Evolutionary conservation across 768 basidiomycete species (phyloP), one percentile per base, ranked within the genome.

Genomic region (Amanita rimosa): DNA sequence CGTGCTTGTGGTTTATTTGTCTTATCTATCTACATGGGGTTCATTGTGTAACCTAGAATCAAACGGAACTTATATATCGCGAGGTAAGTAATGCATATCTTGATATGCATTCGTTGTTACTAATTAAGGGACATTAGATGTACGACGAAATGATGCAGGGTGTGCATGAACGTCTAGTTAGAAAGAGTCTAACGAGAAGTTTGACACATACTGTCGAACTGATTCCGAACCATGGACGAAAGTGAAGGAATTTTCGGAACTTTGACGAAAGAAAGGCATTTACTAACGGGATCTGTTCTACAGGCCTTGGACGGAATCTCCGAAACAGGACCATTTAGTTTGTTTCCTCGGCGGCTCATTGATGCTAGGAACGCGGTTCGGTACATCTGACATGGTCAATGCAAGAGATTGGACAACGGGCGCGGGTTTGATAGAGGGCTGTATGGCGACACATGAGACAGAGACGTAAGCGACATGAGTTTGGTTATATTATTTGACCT

Each of bases 291-390:
- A 10, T 36, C 38, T 33, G 22, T 10, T n/a, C 16, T 27, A 11
- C 38, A 48, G 47, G 8, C 8, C 38, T 29, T 48, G 47, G 47
- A 48, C 29, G 19, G 38, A 27, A 27, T 37, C 71, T 14, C 85
- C 85, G 8, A 95, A 96, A 61, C 95, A 98, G 67, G 95, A 98
- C 60, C 94, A 97, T 60, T 79, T 97, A 17, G 93, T 88, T 2
- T 97, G 95, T 65, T 98, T 96, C 78, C 69, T 98, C 37, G 91
- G 83, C 38, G 95, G 92, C 1, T 86, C 87, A 0, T 78, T 98
- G 51, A 80, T 98, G 73, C 72, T 97, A 1, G 93, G 95, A 22
- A 85, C 91, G 31, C 8, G 84, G 82, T 0, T 79, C 74, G 1
- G 69, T 76, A 0, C 83, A 79, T 24, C 73, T 76, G 2, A 39